Evolutionary conservation across 2,329 filamentous ascomycete species (phyloP).

Genomic region (Botrytis sinoallii): DNA sequence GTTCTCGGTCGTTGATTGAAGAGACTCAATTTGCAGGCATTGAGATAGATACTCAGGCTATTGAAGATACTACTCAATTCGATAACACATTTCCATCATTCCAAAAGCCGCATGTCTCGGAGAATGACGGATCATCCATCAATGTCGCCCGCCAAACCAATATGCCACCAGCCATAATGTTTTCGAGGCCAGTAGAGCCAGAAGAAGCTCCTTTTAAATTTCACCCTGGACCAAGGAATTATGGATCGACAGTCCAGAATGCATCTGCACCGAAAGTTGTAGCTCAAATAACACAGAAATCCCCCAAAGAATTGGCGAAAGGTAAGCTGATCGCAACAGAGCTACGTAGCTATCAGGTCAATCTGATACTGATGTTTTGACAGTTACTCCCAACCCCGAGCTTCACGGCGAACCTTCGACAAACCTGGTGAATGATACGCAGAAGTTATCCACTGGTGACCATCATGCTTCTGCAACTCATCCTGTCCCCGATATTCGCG

Average conservation of each 20-base stretch:
- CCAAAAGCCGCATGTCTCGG: background rate
- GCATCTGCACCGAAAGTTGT: background rate
- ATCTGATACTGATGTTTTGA: background rate
- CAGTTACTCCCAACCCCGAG: background rate
- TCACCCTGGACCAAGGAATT: background rate
- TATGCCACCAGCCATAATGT: background rate
- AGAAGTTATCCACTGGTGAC: background rate
- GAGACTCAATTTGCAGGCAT: conserved; percentile 30
- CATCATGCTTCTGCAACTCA: background rate
- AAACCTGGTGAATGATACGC: background rate
- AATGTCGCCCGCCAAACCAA: background rate
- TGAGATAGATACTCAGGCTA: conserved; percentile 24
- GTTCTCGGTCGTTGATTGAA: conserved; percentile 21
- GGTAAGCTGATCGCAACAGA: background rate
- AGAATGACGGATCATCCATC: background rate
- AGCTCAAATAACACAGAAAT: background rate
- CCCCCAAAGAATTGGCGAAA: background rate
- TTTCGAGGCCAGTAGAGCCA: background rate
- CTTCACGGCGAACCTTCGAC: background rate
- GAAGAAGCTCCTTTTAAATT: background rate
- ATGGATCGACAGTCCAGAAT: background rate
- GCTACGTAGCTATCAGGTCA: background rate
- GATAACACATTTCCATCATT: background rate
- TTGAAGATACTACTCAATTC: conserved; percentile 3
- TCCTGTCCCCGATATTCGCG: background rate